Conservation (phyloP, 2,329 filamentous ascomycete species). For the Aspergillus ochraceus region DNA sequence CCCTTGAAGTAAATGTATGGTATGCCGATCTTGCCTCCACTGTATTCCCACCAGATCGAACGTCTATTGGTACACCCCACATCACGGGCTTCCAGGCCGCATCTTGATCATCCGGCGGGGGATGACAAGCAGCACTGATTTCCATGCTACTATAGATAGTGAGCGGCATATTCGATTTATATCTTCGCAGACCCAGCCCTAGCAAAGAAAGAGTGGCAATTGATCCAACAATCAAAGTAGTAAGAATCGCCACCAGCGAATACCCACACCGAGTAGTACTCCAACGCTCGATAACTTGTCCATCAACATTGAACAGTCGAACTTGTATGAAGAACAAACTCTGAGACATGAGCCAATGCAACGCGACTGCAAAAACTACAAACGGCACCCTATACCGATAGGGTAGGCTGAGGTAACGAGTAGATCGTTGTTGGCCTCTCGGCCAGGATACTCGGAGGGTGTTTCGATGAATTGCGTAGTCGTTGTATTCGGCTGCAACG, state of each 20-base stretch:
- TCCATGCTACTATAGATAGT: constrained; percentile 29
- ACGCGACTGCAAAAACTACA: constrained; percentile 27
- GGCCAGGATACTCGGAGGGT: constrained; percentile 47
- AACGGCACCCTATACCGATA: constrained; percentile 33
- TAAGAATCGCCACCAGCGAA: constrained; percentile 8
- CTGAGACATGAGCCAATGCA: constrained; percentile 52
- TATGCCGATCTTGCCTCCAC: not conserved
- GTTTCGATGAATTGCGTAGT: constrained; percentile 39
- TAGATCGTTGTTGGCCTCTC: constrained; percentile 41
- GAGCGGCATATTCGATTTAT: constrained; percentile 28
- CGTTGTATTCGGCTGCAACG: constrained; percentile 50
- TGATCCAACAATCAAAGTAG: constrained; percentile 5
- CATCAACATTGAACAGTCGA: constrained; percentile 16
- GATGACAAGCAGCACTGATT: constrained; percentile 37
- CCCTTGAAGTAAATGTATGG: not conserved
- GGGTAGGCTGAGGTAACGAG: constrained; percentile 48
- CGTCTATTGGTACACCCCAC: constrained; percentile 26
- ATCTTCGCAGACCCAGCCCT: constrained; percentile 15
- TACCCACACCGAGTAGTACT: not conserved
- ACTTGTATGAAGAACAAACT: constrained; percentile 44
- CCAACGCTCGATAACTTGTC: not conserved
- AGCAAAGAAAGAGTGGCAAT: constrained; percentile 9
- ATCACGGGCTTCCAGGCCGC: constrained; percentile 21
- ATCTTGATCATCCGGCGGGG: constrained; percentile 13
- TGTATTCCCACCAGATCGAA: not conserved